Evolutionary conservation across 164 flowering plant genomes (phyloP).

Genomic region (Echeveria elegans): DNA sequence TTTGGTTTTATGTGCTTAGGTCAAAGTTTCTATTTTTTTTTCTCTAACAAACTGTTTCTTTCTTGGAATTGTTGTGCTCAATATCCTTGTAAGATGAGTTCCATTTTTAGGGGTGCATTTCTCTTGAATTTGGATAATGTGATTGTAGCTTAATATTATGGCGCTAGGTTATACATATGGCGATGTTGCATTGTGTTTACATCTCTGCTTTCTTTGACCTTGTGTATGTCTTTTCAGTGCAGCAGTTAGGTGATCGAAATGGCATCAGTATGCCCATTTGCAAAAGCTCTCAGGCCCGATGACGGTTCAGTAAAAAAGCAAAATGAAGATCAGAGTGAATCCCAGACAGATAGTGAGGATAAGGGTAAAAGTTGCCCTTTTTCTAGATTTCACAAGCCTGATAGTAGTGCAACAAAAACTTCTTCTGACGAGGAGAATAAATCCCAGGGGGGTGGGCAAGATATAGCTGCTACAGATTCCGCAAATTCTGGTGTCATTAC

Average conservation of each 20-base stretch:
- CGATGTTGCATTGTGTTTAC: background rate
- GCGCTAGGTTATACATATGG: background rate
- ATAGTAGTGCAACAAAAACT: background rate
- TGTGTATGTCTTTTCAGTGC: background rate
- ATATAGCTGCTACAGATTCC: slow-evolving; percentile 24
- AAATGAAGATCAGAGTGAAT: slow-evolving; percentile 13
- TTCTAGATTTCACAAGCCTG: background rate
- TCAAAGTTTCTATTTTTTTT: no score
- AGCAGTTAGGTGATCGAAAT: slow-evolving; percentile 23
- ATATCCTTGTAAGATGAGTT: no score
- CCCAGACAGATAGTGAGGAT: slow-evolving; percentile 9
- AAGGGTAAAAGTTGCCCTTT: slow-evolving; percentile 12
- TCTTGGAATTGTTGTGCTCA: no score
- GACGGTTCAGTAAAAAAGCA: slow-evolving; percentile 30
- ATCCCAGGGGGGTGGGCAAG: slow-evolving; percentile 10
- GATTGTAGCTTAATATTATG: no score
- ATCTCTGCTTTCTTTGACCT: background rate
- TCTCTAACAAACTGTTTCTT: no score
- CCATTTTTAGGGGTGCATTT: background rate
- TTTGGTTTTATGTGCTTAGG: no score
- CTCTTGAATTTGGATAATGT: no score
- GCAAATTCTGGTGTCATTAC: slow-evolving; percentile 26
- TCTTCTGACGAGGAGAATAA: background rate
- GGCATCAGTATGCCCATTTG: slow-evolving; percentile 74
- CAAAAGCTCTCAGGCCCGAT: slow-evolving; percentile 45